A percentile compares a stretch with the other conserved stretches of the same genome.
These are phyloP conservation scores for Globisporangium paddicum DNA, from an alignment of 352 stramenopile species.

Conservation along the genomic window DNA sequence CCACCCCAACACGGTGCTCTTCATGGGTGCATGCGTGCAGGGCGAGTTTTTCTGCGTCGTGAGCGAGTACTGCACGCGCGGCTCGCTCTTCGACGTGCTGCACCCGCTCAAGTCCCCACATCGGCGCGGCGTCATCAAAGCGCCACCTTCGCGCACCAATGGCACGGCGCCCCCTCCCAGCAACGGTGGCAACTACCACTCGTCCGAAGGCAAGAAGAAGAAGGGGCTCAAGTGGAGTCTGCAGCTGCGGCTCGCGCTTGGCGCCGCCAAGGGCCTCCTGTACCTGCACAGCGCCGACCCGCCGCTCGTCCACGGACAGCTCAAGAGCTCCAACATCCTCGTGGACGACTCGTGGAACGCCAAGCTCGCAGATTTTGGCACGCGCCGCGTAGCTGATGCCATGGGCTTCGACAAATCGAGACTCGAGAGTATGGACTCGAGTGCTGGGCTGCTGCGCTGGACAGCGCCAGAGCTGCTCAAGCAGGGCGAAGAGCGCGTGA, in stretches of 20 bases:
- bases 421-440: constrained; percentile 51
- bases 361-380: constrained; percentile 87
- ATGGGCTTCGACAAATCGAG: constrained; percentile 69
- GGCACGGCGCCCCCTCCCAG: constrained; percentile 2
- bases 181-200: constrained; percentile 13
- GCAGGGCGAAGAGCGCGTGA: constrained; percentile 63
- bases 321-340: constrained; percentile 88
- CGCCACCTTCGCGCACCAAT: constrained; percentile 12
- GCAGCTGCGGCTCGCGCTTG: constrained; percentile 74
- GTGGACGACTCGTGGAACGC: constrained; percentile 88
- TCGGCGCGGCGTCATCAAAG: constrained; percentile 8
- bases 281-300: constrained; percentile 84
- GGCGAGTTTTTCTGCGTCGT: constrained; percentile 96
- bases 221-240: constrained; percentile 80
- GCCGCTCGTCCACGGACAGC: constrained; percentile 78
- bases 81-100: constrained; percentile 95
- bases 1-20: constrained; percentile 98
- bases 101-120: constrained; percentile 39
- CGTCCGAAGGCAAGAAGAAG: constrained; percentile 33
- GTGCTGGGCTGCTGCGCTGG: constrained; percentile 61
- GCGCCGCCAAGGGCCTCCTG: constrained; percentile 68
- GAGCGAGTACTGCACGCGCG: constrained; percentile 93
- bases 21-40: constrained; percentile 96
- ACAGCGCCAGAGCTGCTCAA: constrained; percentile 79
- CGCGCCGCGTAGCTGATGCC: constrained; percentile 67